A percentile compares a stretch with the other conserved stretches of the same genome.
Conservation (phyloP, 257 asterid species). For the Echium plantagineum region DNA sequence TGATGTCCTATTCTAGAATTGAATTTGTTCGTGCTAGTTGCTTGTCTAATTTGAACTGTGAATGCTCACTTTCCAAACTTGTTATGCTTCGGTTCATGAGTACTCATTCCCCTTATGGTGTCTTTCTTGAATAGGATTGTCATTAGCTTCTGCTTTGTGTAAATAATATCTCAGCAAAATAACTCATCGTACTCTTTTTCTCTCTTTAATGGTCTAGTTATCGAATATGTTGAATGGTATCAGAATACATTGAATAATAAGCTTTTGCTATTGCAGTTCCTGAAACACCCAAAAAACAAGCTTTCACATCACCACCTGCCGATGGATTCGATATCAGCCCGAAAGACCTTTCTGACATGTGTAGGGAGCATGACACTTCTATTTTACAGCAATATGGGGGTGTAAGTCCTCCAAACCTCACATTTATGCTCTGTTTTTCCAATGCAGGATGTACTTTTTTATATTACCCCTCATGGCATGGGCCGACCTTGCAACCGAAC, state of each 20-base stretch:
- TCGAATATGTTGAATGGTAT: background rate
- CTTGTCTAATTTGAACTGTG: too few species aligned
- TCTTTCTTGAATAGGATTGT: too few species aligned
- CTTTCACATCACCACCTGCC: constrained; percentile 24
- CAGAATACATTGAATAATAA: background rate
- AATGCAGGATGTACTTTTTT: background rate
- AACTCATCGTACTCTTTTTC: background rate
- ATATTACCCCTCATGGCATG: background rate
- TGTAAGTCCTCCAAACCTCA: constrained; percentile 40
- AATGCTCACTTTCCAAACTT: too few species aligned
- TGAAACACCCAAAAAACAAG: constrained; percentile 28
- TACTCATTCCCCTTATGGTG: background rate
- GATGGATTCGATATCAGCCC: constrained; percentile 67
- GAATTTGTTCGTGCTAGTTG: too few species aligned
- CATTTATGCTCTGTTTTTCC: background rate
- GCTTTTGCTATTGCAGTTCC: constrained; percentile 25
- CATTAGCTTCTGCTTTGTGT: too few species aligned
- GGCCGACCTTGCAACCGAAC: background rate
- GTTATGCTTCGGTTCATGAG: too few species aligned
- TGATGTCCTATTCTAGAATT: background rate
- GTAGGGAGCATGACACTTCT: constrained; percentile 49
- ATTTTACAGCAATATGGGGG: constrained; percentile 69
- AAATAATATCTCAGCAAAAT: too few species aligned
- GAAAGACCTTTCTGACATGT: constrained; percentile 59
- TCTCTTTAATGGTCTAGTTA: background rate